Evolutionary conservation across 2,329 filamentous ascomycete species (phyloP).

Genomic region (Chaetomiaceae sp.): DNA sequence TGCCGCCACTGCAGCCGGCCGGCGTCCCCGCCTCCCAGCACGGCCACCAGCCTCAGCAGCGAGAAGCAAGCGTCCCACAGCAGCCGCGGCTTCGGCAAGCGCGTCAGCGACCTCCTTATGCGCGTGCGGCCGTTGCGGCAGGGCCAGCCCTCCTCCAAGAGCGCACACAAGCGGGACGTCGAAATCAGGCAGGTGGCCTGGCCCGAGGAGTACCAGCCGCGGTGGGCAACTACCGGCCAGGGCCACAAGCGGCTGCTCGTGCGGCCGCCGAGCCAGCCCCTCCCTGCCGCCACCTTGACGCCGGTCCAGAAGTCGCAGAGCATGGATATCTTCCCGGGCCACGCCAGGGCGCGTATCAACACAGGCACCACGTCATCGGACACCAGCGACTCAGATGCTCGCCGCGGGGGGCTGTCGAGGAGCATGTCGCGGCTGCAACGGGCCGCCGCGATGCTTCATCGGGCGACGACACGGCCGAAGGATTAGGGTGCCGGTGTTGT

Average conservation of each 20-base stretch:
- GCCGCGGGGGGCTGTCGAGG: slow-evolving; percentile 9
- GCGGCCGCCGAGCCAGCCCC: slow-evolving; percentile 6
- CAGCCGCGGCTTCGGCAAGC: slow-evolving; percentile 10
- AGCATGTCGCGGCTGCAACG: slow-evolving; percentile 18
- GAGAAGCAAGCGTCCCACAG: not conserved
- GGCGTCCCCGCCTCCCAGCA: slow-evolving; percentile 5
- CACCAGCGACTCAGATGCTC: slow-evolving; percentile 13
- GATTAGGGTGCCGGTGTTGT: slow-evolving; percentile 10
- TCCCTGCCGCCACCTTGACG: not conserved
- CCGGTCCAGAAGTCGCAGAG: slow-evolving; percentile 7
- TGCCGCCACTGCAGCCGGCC: slow-evolving; percentile 21
- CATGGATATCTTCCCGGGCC: slow-evolving; percentile 7
- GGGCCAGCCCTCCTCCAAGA: slow-evolving; percentile 6
- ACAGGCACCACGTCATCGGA: not conserved
- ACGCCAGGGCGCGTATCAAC: not conserved
- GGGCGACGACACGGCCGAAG: slow-evolving; percentile 13
- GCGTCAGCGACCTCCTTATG: slow-evolving; percentile 15
- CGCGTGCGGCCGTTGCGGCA: slow-evolving; percentile 13
- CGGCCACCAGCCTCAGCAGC: not conserved
- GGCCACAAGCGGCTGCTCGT: slow-evolving; percentile 5
- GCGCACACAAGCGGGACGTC: slow-evolving; percentile 5
- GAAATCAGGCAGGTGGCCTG: slow-evolving; percentile 8
- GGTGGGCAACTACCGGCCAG: slow-evolving; percentile 8
- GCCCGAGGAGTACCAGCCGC: slow-evolving; percentile 15
- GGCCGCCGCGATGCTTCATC: slow-evolving; percentile 19